Evolutionary conservation across 202 grass and related monocot genomes (phyloP).

Genomic region (Panicum hallii): DNA sequence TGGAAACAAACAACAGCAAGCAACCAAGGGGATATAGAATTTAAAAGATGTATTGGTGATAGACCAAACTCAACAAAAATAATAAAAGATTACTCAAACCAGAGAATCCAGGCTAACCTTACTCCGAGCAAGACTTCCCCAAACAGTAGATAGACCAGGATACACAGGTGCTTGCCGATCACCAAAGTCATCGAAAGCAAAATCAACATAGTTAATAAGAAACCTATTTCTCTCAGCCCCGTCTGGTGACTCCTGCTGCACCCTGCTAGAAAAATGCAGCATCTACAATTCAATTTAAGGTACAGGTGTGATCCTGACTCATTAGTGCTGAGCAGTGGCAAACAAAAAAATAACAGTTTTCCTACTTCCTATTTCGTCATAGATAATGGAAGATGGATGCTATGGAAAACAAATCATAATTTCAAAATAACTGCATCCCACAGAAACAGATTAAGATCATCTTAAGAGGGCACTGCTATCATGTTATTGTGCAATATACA

Average conservation of each 20-base stretch:
- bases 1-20: slow-evolving; percentile 8
- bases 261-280: slow-evolving; percentile 61
- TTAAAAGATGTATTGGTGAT: not conserved
- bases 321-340: not conserved
- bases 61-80: slow-evolving; percentile 39
- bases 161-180: slow-evolving; percentile 92
- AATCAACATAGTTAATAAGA: slow-evolving; percentile 98
- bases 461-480: slow-evolving; percentile 9
- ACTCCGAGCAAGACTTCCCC: slow-evolving; percentile 99
- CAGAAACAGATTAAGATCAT: slow-evolving; percentile 29
- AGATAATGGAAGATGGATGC: slow-evolving; percentile 13
- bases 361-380: not conserved
- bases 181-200: slow-evolving; percentile 93
- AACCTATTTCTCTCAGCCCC: slow-evolving; percentile 94
- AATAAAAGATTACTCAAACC: slow-evolving; percentile 38
- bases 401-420: slow-evolving; percentile 15
- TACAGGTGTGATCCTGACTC: not conserved
- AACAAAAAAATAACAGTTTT: slow-evolving; percentile 10
- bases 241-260: slow-evolving; percentile 98
- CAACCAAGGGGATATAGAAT: not conserved
- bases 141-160: slow-evolving; percentile 98
- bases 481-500: slow-evolving; percentile 33
- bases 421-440: slow-evolving; percentile 9
- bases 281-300: slow-evolving; percentile 35
- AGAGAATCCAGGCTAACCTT: slow-evolving; percentile 65